phyloP scores from a whole-genome alignment of 805 yeast species.

The Yarrowia yakushimensis region DNA sequence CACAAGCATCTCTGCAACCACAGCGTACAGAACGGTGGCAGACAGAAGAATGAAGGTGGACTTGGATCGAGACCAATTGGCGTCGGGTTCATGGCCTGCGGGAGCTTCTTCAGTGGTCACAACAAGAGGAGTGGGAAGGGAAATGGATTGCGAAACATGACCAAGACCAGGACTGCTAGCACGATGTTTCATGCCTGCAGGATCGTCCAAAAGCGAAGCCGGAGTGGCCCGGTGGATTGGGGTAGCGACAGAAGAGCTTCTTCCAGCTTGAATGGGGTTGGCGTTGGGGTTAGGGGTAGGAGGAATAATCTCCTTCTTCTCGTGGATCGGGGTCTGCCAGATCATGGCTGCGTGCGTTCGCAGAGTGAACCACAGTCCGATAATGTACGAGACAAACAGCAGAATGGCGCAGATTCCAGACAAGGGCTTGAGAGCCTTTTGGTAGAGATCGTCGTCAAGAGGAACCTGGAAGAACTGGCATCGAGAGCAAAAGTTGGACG shows the following conservation, averaged over 20 bases:
- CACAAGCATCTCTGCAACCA: constrained; percentile 91
- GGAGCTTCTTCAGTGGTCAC: neutral
- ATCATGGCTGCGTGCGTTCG: constrained; percentile 95
- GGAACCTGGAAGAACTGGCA: constrained; percentile 81
- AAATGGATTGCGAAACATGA: neutral
- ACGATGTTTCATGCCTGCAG: neutral
- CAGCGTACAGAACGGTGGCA: constrained; percentile 84
- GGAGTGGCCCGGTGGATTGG: constrained; percentile 11
- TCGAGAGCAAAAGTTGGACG: constrained; percentile 46
- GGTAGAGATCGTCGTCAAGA: constrained; percentile 65
- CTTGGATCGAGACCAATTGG: constrained; percentile 89
- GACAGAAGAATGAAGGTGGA: constrained; percentile 76
- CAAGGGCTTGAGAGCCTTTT: constrained; percentile 72
- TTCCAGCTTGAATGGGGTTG: neutral
- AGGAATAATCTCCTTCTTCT: constrained; percentile 36
- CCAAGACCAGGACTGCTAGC: neutral
- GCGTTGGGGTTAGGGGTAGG: neutral
- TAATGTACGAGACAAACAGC: constrained; percentile 75
- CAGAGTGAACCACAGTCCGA: constrained; percentile 89
- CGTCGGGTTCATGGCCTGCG: constrained; percentile 49
- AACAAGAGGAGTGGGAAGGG: neutral
- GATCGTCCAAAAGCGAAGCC: constrained; percentile 2
- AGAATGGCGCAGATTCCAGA: constrained; percentile 74
- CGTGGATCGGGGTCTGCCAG: constrained; percentile 68
- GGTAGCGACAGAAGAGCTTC: neutral